phyloP scores from a whole-genome alignment of 2,329 filamentous ascomycete species.

The Sclerotinia glacialis region DNA sequence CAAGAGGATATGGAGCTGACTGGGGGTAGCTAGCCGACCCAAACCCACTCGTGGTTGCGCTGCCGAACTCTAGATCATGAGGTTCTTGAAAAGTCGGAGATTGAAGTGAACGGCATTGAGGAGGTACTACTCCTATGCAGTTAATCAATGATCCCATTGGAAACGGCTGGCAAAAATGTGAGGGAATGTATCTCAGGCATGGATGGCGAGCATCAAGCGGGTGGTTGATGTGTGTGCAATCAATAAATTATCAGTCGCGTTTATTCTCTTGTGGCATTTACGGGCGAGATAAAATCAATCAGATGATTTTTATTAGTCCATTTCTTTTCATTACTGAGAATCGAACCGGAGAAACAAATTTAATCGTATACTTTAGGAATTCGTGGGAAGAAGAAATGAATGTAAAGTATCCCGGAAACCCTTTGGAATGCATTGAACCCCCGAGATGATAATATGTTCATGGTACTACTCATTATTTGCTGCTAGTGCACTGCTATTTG shows the following conservation, averaged over 20 bases:
- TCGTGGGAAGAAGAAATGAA: not conserved
- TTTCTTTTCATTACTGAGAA: too few species aligned
- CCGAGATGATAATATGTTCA: not conserved
- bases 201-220: too few species aligned
- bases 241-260: too few species aligned
- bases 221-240: too few species aligned
- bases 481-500: not conserved
- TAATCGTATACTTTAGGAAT: too few species aligned
- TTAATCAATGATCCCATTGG: not conserved
- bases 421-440: not conserved
- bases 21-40: not conserved
- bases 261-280: too few species aligned
- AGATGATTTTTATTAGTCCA: too few species aligned
- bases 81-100: not conserved
- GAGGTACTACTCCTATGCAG: not conserved
- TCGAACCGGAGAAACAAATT: not conserved
- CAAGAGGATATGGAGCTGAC: not conserved
- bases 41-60: too few species aligned
- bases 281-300: too few species aligned
- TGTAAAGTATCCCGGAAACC: fast-evolving
- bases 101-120: not conserved
- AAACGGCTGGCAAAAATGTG: too few species aligned
- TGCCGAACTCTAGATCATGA: not conserved
- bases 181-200: too few species aligned
- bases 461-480: too few species aligned